Base-by-base conservation (phyloP, 2,329 filamentous ascomycete species). In the Arthroderma sp. region DNA sequence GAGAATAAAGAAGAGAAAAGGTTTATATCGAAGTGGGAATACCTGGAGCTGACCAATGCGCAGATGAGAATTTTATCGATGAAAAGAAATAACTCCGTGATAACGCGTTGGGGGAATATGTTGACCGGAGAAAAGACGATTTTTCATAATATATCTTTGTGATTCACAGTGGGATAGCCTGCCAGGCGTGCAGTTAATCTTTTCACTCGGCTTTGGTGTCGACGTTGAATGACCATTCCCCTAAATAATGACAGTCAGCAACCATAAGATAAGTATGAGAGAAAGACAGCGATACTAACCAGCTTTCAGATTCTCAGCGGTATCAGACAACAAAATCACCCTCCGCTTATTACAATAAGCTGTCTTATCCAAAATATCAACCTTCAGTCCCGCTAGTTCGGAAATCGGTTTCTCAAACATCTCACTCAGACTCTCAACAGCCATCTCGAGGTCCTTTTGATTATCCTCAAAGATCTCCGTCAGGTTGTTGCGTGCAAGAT, bases 401-500 rank as follows among this genome's bases (percentile, higher is more conserved):
- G 79, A 69, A n/a, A 89, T 86, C 0, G 88, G 86, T 69, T 94
- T 95, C 73, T 98, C 91, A 54, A 98, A 98, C 86, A 98, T 94
- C 65, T 94, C 88, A n/a, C 86, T 94, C 52, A 98, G 68, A 46
- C 85, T 88, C 68, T 98, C 91, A 1, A 96, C 91, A 0, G 91
- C 89, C 79, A 98, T 83, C 65, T 98, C 91, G 27, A 98, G 69
- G 60, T 98, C 91, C 64, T 94, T 94, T 59, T 98, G 91, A 62
- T 98, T 98, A 63, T 96, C 88, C 63, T 98, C 91, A 49, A 98
- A 98, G 44, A 98, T 96, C 60, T 89, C 86, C 0, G 91, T 96
- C 45, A 91, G 70, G 59, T 98, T 96, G 72, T 95, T 96, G 45
- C 86, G 80, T 2, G 83, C 82, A n/a, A 98, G 78, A 60, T 98